Base-by-base conservation (phyloP, 768 basidiomycete species). In the Pisolithus orientalis region DNA sequence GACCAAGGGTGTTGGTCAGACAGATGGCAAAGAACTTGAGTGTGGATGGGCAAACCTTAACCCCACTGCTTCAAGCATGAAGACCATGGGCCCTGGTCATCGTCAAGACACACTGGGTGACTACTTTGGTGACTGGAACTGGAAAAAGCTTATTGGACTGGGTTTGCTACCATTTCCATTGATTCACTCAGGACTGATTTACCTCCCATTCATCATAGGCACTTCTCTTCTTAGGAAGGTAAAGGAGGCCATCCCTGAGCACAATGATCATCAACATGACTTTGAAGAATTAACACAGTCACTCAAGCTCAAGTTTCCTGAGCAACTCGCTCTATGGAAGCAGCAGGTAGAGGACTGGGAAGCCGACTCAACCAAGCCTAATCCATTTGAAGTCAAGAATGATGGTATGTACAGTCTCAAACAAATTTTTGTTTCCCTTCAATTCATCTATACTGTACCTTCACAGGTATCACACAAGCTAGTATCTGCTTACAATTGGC, bases 401-500 rank as follows among this genome's bases (percentile, higher is more conserved):
- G 39, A 40, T 21, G 16, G 39, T 40, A 16, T 3, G 39, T 40
- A 14, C 16, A 39, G 17, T 7, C 13, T 21, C 38, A 2, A 39
- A 13, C 13, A 39, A 39, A 39, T 14, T 39, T 7, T 17, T 6
- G 13, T 39, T 39, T 17, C 5, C 38, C 17, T 39, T 14, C 21
- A 21, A 21, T 21, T 40, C 39, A 40, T 21, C 4, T 8, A n/a
- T 40, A 16, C 16, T 17, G 16, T 17, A 40, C 11, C n/a, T 16
- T 40, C 13, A 40, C 25, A 50, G 51, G 45, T 7, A 8, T 57
- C 1, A 53, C 52, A 0, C 59, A 61, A 47, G 54, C 56, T 0
- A 39, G 39, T 10, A 50, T 59, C 1, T 47, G 47, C 9, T 50
- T 54, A 4, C 47, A 60, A 44, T 49, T 64, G 1, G 51, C 53